phyloP scores from a whole-genome alignment of 176 grass and related monocot genomes.

The Tillandsia fasciculata region DNA sequence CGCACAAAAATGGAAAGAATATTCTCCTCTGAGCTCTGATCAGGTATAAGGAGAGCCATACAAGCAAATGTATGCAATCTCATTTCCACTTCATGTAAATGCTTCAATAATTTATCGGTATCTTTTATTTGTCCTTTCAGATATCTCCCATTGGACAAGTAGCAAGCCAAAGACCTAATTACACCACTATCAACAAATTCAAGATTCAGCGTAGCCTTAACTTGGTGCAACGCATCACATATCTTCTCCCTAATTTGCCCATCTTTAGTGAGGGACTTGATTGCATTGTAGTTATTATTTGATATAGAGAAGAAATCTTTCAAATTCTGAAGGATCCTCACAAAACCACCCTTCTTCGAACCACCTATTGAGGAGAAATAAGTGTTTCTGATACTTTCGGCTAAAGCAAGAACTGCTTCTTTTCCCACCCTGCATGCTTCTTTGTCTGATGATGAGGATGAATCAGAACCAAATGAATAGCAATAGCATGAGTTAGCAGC shows the following conservation, averaged over 20 bases:
- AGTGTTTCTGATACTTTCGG: conserved; percentile 33
- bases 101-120: conserved; percentile 1
- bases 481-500: conserved; percentile 25
- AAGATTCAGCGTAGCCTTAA: conserved; percentile 41
- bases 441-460: conserved; percentile 8
- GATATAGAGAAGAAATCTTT: conserved; percentile 21
- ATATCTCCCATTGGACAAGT: conserved; percentile 40
- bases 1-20: conserved; percentile 31
- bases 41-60: conserved; percentile 26
- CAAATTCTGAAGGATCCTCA: conserved; percentile 18
- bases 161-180: conserved; percentile 33
- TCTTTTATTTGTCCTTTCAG: conserved; percentile 15
- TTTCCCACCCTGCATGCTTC: conserved; percentile 36
- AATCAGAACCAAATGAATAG: conserved; percentile 22
- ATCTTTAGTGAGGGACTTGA: conserved; percentile 13
- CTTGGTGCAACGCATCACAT: conserved; percentile 33
- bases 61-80: conserved; percentile 40
- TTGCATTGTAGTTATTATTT: conserved; percentile 16
- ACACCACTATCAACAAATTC: conserved; percentile 45
- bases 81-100: conserved; percentile 22
- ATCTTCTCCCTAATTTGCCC: conserved; percentile 25
- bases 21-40: conserved; percentile 16
- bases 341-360: conserved; percentile 20
- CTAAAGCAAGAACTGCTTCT: conserved; percentile 29
- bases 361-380: conserved; percentile 20